These are phyloP conservation scores for Phytophthora uliginosa DNA, from an alignment of 352 stramenopile genomes.

Conservation along the genomic window DNA sequence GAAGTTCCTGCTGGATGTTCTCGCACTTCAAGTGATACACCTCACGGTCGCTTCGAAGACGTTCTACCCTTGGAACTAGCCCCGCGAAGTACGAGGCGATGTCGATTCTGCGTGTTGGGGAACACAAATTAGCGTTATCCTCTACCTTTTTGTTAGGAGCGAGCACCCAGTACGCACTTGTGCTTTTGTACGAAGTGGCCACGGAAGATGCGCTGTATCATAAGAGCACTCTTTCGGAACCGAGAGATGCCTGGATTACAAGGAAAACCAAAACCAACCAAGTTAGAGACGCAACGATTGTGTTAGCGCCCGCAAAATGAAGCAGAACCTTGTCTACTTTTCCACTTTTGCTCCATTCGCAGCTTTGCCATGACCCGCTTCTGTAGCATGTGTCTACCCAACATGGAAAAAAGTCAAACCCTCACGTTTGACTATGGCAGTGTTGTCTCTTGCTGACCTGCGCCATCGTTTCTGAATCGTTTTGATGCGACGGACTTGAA, in stretches of 20 bases:
- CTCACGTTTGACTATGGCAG: background rate
- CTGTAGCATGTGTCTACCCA: conserved; percentile 19
- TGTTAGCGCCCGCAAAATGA: background rate
- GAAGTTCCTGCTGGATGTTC: conserved; percentile 19
- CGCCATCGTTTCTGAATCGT: conserved; percentile 27
- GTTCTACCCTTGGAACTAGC: conserved; percentile 34
- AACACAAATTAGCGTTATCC: background rate
- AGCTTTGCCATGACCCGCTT: conserved; percentile 19
- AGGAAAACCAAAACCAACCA: background rate
- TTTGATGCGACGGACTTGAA: conserved; percentile 18
- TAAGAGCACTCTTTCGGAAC: conserved; percentile 43
- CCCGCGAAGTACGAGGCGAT: conserved; percentile 15
- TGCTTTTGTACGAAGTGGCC: conserved; percentile 48
- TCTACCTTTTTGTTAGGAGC: background rate
- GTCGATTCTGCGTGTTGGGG: conserved; percentile 4
- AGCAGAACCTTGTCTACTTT: conserved; percentile 33
- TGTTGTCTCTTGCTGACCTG: conserved; percentile 9
- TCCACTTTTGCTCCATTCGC: conserved; percentile 44
- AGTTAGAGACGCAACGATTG: background rate
- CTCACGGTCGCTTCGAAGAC: conserved; percentile 23
- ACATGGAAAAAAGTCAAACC: background rate
- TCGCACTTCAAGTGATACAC: conserved; percentile 38
- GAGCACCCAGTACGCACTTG: conserved; percentile 6
- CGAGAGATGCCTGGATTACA: conserved; percentile 16
- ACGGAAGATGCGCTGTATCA: conserved; percentile 61